Evolutionary conservation across 1,284 basidiomycete species (phyloP).

Genomic region (Melampsora americana): DNA sequence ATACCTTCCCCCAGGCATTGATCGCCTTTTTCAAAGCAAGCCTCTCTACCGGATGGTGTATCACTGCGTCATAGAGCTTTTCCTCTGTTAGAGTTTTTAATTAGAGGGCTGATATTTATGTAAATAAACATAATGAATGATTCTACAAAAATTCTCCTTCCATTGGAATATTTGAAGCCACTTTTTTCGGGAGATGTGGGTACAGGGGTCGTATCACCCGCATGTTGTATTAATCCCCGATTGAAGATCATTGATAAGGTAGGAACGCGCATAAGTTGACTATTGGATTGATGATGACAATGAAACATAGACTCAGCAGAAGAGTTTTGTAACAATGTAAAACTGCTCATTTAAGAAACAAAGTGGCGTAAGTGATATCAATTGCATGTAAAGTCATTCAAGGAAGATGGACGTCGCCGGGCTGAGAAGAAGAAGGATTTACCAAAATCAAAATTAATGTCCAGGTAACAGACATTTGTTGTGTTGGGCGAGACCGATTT

Average conservation of each 20-base stretch:
- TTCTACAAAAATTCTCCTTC: neutral
- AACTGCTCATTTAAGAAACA: neutral
- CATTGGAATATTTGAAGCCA: neutral
- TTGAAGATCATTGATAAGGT: neutral
- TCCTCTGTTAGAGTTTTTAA: neutral
- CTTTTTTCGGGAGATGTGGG: neutral
- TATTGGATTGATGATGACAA: neutral
- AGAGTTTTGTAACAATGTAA: neutral
- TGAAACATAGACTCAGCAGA: constrained; percentile 1
- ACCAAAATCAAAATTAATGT: constrained; percentile 1
- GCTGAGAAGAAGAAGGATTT: constrained; percentile 7
- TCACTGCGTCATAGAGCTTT: neutral
- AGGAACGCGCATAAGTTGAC: neutral
- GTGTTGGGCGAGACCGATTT: neutral
- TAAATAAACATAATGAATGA: neutral
- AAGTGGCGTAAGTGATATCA: neutral
- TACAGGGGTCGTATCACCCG: constrained; percentile 1
- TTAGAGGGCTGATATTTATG: neutral
- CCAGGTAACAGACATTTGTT: neutral
- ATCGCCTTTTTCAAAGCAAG: neutral
- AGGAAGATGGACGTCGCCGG: neutral
- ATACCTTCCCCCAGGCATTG: neutral
- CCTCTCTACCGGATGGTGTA: neutral
- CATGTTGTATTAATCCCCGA: neutral
- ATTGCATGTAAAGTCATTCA: constrained; percentile 1